A percentile compares a stretch with the other conserved stretches of the same genome.
These are phyloP conservation scores for Pulveroboletus sp. DNA, from an alignment of 768 basidiomycete species.

Conservation along the genomic window DNA sequence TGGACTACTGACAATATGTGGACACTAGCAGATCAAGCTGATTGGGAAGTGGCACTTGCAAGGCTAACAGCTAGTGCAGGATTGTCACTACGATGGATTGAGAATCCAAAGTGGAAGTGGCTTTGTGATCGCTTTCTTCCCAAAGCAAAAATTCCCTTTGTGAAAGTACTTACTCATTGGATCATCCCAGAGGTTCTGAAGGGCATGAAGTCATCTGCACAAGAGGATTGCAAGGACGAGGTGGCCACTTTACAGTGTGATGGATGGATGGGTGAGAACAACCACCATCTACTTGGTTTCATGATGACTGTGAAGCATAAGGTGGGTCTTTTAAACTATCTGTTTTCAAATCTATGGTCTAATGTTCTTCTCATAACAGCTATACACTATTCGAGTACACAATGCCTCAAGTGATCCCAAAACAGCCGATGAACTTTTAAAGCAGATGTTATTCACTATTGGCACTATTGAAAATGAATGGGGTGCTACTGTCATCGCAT, in stretches of 20 bases:
- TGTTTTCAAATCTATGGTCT: neutral
- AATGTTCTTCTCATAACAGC: slow-evolving; percentile 15
- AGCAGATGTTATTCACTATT: slow-evolving; percentile 17
- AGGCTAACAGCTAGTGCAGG: slow-evolving; percentile 1
- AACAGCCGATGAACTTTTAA: slow-evolving; percentile 31
- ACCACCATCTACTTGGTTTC: slow-evolving; percentile 32
- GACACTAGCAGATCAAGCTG: neutral
- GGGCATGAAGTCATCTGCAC: neutral
- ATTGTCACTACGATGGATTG: slow-evolving; percentile 3
- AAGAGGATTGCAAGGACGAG: slow-evolving; percentile 7
- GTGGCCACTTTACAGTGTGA: slow-evolving; percentile 32
- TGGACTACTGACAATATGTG: slow-evolving; percentile 31
- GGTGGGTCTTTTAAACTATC: slow-evolving; percentile 11
- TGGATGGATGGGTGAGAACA: slow-evolving; percentile 36
- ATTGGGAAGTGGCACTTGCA: slow-evolving; percentile 1
- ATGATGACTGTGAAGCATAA: slow-evolving; percentile 26
- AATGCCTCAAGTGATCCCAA: slow-evolving; percentile 33
- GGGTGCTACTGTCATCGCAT: slow-evolving; percentile 22
- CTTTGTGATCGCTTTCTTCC: slow-evolving; percentile 33
- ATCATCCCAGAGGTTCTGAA: slow-evolving; percentile 19
- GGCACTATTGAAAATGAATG: slow-evolving; percentile 21
- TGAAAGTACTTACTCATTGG: slow-evolving; percentile 20
- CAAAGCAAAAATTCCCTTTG: slow-evolving; percentile 22
- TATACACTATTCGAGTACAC: slow-evolving; percentile 30
- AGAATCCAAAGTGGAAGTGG: slow-evolving; percentile 24